A percentile compares a stretch with the other conserved stretches of the same genome.
phyloP scores from a whole-genome alignment of 352 stramenopile genomes.

The Albugo laibachii region DNA sequence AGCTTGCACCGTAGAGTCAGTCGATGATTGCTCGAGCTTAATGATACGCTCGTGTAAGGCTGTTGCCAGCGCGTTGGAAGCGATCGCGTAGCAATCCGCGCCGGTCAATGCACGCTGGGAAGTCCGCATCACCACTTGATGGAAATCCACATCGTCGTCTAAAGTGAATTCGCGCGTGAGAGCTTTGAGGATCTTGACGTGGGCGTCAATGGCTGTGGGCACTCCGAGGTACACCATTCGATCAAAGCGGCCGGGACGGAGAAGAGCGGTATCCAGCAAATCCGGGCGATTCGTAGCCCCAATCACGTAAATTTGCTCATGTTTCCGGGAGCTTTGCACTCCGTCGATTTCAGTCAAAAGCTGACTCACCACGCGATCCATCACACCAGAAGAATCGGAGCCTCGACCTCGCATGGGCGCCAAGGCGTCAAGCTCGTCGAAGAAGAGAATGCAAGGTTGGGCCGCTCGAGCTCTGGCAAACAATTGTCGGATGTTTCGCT shows the following conservation, averaged over 20 bases:
- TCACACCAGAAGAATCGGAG: conserved; percentile 80
- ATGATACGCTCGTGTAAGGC: conserved; percentile 61
- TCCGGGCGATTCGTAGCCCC: conserved; percentile 94
- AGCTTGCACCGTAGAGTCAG: conserved; percentile 8
- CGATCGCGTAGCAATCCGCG: conserved; percentile 70
- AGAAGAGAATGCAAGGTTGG: conserved; percentile 82
- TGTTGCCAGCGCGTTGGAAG: conserved; percentile 46
- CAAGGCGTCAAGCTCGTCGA: conserved; percentile 86
- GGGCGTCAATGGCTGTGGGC: conserved; percentile 41
- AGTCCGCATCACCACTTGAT: conserved; percentile 33
- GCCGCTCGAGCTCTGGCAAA: conserved; percentile 80
- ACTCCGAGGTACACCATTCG: conserved; percentile 68
- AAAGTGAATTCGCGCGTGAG: conserved; percentile 66
- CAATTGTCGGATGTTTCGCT: conserved; percentile 89
- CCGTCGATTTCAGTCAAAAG: conserved; percentile 90
- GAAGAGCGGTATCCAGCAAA: conserved; percentile 85
- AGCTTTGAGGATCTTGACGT: conserved; percentile 68
- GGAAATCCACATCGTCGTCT: conserved; percentile 30
- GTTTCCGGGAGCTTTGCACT: conserved; percentile 25
- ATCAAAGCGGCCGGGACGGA: conserved; percentile 85
- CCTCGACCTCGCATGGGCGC: conserved; percentile 76
- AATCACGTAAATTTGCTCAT: conserved; percentile 87
- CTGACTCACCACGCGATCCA: conserved; percentile 93
- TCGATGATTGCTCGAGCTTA: conserved; percentile 35
- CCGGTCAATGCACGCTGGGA: conserved; percentile 52